A percentile compares a stretch with the other conserved stretches of the same genome.
Conservation (phyloP, 345 rosid species). For the Raphanus sativus region DNA sequence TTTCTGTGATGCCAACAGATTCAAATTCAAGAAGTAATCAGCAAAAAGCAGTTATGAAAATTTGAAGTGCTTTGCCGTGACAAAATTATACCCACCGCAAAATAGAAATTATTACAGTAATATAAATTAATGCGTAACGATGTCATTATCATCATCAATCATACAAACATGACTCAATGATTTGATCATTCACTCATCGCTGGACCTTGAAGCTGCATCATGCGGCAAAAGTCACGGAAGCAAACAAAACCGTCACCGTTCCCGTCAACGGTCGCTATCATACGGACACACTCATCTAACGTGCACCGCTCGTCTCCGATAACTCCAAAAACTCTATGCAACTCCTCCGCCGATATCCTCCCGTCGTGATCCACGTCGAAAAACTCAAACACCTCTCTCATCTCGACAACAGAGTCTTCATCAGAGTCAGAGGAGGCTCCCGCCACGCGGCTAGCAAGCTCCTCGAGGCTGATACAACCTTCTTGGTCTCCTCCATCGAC, state of each 20-base stretch:
- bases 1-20: slow-evolving; percentile 71
- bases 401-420: slow-evolving; percentile 47
- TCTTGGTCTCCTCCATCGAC: slow-evolving; percentile 51
- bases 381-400: slow-evolving; percentile 65
- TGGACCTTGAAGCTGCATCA: slow-evolving; percentile 65
- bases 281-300: slow-evolving; percentile 85
- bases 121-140: slow-evolving; percentile 10
- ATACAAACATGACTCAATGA: slow-evolving; percentile 16
- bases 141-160: slow-evolving; percentile 37
- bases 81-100: slow-evolving; percentile 8
- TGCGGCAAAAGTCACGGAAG: slow-evolving; percentile 72
- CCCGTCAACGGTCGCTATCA: slow-evolving; percentile 76
- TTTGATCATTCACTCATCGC: slow-evolving; percentile 22
- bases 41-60: slow-evolving; percentile 76
- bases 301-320: slow-evolving; percentile 77
- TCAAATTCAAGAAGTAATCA: slow-evolving; percentile 84
- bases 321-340: slow-evolving; percentile 47
- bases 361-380: slow-evolving; percentile 91
- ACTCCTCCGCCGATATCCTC: slow-evolving; percentile 82
- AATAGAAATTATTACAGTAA: background rate
- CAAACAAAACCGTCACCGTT: slow-evolving; percentile 88
- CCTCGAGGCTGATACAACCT: slow-evolving; percentile 57
- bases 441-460: slow-evolving; percentile 47
- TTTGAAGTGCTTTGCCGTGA: slow-evolving; percentile 7
- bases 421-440: slow-evolving; percentile 35